Evolutionary conservation across 306 rosid species (phyloP).

Genomic region (Quercus alba): DNA sequence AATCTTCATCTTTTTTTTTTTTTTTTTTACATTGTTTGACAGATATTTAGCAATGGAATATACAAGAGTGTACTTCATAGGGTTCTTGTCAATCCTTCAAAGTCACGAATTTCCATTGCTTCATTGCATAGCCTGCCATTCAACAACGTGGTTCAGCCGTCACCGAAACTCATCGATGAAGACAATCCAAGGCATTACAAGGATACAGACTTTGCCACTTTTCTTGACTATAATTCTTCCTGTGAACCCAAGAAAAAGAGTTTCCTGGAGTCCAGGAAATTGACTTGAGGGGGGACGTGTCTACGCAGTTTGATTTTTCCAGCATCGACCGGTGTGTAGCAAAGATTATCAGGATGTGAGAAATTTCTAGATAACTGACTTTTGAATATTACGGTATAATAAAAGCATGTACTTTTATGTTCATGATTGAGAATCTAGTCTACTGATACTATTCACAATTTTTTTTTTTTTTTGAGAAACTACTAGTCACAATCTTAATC

Average conservation of each 20-base stretch:
- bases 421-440: not conserved
- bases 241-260: constrained; percentile 57
- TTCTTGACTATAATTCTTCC: constrained; percentile 52
- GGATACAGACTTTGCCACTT: constrained; percentile 60
- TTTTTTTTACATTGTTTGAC: not conserved
- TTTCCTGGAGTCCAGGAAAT: constrained; percentile 70
- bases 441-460: not conserved
- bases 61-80: constrained; percentile 88
- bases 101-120: constrained; percentile 59
- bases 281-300: constrained; percentile 17
- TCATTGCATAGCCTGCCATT: constrained; percentile 65
- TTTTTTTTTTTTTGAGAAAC: too few relatives aligned
- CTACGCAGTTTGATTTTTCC: not conserved
- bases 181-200: constrained; percentile 57
- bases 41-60: constrained; percentile 88
- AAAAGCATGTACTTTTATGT: not conserved
- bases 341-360: not conserved
- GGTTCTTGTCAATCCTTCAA: constrained; percentile 54
- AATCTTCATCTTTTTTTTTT: not conserved
- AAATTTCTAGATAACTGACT: not conserved
- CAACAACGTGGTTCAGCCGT: constrained; percentile 46
- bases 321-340: not conserved
- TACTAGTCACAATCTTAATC: not conserved
- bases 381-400: not conserved
- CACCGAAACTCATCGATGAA: constrained; percentile 54